A percentile compares a stretch with the other conserved stretches of the same genome.
phyloP scores from a whole-genome alignment of 1,284 basidiomycete genomes.

The Moniliella sp. region DNA sequence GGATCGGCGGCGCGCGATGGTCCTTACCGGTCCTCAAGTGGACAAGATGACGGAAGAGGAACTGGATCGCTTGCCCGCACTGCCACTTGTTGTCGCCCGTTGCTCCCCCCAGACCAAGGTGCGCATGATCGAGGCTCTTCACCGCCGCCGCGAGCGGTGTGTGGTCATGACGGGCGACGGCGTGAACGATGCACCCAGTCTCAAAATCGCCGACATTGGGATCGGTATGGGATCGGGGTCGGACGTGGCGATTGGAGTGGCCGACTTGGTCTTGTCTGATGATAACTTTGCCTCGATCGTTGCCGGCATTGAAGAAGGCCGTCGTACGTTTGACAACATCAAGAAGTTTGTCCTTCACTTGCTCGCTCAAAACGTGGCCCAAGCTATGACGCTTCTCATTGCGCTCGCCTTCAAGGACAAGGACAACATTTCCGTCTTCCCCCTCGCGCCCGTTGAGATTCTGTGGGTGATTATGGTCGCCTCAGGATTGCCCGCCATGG shows the following conservation, averaged over 20 bases:
- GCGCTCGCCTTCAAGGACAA: conserved; percentile 20
- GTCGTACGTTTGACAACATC: conserved; percentile 26
- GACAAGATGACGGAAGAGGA: conserved; percentile 15
- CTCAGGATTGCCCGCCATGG: conserved; percentile 20
- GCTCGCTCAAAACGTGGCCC: conserved; percentile 21
- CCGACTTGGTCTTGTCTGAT: conserved; percentile 29
- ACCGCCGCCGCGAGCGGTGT: conserved; percentile 11
- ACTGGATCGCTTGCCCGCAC: conserved; percentile 12
- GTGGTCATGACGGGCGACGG: conserved; percentile 35
- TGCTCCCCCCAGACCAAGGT: conserved; percentile 27
- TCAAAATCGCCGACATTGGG: conserved; percentile 38
- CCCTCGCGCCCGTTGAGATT: conserved; percentile 19
- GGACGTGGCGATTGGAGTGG: conserved; percentile 45
- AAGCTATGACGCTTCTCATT: conserved; percentile 20
- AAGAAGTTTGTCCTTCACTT: conserved; percentile 23
- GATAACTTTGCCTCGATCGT: conserved; percentile 22
- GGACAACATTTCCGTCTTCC: conserved; percentile 17
- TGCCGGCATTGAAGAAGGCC: conserved; percentile 17
- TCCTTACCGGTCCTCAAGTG: conserved; percentile 19
- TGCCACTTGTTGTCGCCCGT: conserved; percentile 20
- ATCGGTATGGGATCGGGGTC: conserved; percentile 54
- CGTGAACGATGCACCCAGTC: conserved; percentile 44
- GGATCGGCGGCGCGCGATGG: conserved; percentile 10
- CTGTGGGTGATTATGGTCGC: conserved; percentile 25
- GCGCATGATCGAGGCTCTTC: conserved; percentile 18